These are phyloP conservation scores for Laguncularia racemosa DNA, from an alignment of 345 rosid species.

Conservation along the genomic window DNA sequence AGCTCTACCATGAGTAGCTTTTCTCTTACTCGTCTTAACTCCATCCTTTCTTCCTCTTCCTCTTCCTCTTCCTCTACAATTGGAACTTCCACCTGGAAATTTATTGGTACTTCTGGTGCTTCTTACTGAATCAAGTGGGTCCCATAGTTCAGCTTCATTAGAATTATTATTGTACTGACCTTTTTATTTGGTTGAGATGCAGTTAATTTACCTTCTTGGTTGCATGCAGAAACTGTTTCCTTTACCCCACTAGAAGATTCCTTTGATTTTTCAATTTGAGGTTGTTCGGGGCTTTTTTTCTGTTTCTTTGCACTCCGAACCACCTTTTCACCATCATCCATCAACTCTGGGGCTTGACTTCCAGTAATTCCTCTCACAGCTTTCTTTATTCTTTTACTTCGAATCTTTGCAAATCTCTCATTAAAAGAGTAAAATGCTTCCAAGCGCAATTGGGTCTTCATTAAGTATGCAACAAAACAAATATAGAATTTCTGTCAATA, in stretches of 20 bases:
- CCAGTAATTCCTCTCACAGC: constrained; percentile 89
- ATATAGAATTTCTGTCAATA: neutral
- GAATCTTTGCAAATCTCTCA: constrained; percentile 93
- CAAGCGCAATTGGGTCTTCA: constrained; percentile 86
- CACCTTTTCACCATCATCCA: constrained; percentile 33
- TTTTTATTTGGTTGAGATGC: constrained; percentile 26
- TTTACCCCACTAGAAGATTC: constrained; percentile 19
- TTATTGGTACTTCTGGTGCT: constrained; percentile 10
- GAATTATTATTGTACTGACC: neutral
- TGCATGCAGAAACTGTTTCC: constrained; percentile 10
- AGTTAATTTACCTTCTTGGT: constrained; percentile 11
- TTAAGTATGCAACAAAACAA: constrained; percentile 6
- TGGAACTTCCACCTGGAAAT: constrained; percentile 17
- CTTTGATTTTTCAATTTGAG: constrained; percentile 23
- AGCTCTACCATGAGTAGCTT: constrained; percentile 25
- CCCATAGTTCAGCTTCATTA: constrained; percentile 11
- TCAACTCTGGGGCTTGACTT: constrained; percentile 31
- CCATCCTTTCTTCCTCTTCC: constrained; percentile 20
- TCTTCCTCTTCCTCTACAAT: constrained; percentile 25
- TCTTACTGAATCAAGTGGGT: constrained; percentile 5
- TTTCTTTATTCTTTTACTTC: constrained; percentile 81
- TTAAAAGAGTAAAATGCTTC: constrained; percentile 95
- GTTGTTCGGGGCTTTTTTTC: constrained; percentile 13
- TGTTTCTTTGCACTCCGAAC: constrained; percentile 32
- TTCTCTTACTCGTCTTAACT: constrained; percentile 27